Percentiles rank a stretch among this genome's conserved stretches.
Evolutionary conservation across 768 basidiomycete genomes (phyloP).

Genomic region (Inosperma sp.): DNA sequence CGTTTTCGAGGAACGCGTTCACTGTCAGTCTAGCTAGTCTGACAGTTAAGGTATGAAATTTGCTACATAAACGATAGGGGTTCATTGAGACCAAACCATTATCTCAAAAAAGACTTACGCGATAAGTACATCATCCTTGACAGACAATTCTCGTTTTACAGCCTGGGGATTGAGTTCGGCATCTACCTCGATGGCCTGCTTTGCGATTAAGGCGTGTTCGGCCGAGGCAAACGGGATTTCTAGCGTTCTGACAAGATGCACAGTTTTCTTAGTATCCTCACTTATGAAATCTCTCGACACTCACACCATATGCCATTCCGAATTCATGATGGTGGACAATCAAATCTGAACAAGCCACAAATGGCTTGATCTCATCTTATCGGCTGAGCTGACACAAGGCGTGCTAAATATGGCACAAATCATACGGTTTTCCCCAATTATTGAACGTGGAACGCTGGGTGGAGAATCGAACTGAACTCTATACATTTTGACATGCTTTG

Average conservation of each 20-base stretch:
- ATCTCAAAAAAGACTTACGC: slow-evolving; percentile 52
- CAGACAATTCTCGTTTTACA: slow-evolving; percentile 65
- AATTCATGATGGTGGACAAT: slow-evolving; percentile 9
- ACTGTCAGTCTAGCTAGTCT: slow-evolving; percentile 79
- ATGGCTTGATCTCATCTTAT: neutral
- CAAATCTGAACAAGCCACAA: neutral
- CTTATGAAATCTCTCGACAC: neutral
- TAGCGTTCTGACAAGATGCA: slow-evolving; percentile 42
- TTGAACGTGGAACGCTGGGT: no score
- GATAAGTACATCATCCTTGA: slow-evolving; percentile 64
- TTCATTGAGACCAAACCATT: neutral
- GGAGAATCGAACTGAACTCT: no score
- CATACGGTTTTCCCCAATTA: no score
- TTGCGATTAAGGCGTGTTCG: slow-evolving; percentile 76
- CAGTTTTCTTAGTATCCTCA: neutral
- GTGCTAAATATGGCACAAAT: no score
- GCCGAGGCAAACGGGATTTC: slow-evolving; percentile 72
- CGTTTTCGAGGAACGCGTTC: slow-evolving; percentile 86
- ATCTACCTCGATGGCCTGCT: slow-evolving; percentile 83
- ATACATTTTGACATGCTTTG: no score
- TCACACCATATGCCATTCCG: slow-evolving; percentile 12
- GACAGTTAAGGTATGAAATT: slow-evolving; percentile 73
- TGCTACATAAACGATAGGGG: slow-evolving; percentile 38
- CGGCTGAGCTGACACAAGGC: no score
- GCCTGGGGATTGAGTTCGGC: slow-evolving; percentile 76